Percentiles rank a stretch among this genome's conserved stretches.
phyloP scores from a whole-genome alignment of 2,329 filamentous ascomycete species.

The Epichloe gansuensis region DNA sequence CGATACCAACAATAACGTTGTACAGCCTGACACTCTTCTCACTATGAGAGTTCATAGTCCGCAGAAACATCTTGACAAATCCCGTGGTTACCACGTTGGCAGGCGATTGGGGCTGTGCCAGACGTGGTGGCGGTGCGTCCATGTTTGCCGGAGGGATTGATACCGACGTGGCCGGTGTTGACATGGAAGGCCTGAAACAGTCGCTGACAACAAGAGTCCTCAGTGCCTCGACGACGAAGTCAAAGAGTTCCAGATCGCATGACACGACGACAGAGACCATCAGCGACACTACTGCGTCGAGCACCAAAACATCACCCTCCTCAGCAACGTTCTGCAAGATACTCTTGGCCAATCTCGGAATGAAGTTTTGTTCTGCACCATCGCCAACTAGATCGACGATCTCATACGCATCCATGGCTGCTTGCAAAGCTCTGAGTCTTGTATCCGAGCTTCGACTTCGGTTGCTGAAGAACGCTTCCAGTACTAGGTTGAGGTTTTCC shows the following conservation, averaged over 20 bases:
- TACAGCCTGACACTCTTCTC: conserved; percentile 52
- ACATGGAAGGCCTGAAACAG: conserved; percentile 31
- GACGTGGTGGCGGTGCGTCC: conserved; percentile 10
- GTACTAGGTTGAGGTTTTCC: conserved; percentile 44
- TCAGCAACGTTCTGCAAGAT: conserved; percentile 47
- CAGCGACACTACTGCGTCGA: conserved; percentile 52
- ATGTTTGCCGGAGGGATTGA: conserved; percentile 11
- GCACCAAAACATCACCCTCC: conserved; percentile 51
- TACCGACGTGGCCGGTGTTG: conserved; percentile 16
- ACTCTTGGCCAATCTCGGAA: conserved; percentile 45
- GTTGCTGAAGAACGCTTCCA: conserved; percentile 52
- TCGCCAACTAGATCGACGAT: conserved; percentile 46
- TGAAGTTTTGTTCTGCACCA: conserved; percentile 42
- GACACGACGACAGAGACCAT: conserved; percentile 51
- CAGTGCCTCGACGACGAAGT: conserved; percentile 41
- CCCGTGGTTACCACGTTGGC: conserved; percentile 60
- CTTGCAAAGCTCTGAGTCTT: conserved; percentile 48
- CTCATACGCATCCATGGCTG: conserved; percentile 46
- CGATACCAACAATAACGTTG: conserved; percentile 50
- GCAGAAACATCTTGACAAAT: conserved; percentile 64
- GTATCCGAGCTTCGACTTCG: conserved; percentile 46
- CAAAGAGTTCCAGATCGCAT: conserved; percentile 45
- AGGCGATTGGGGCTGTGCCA: conserved; percentile 32
- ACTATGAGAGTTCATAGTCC: conserved; percentile 53
- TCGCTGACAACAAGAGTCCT: conserved; percentile 34